phyloP scores from a whole-genome alignment of 2,329 filamentous ascomycete genomes.

The Tolypocladium nubicola region DNA sequence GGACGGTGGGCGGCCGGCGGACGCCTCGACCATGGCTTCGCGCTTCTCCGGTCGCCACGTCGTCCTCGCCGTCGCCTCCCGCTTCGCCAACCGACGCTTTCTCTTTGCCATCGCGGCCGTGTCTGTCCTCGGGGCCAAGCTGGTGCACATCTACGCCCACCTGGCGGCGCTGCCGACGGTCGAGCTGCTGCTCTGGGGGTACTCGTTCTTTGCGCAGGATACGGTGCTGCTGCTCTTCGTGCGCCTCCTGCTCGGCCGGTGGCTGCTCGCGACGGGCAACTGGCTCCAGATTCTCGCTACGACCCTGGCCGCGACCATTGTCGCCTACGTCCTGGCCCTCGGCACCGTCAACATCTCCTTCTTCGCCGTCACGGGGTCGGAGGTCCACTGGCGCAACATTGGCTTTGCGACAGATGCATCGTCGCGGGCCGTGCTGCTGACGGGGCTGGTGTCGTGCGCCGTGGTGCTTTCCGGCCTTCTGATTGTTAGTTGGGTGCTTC shows the following conservation, averaged over 20 bases:
- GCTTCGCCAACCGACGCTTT: constrained; percentile 15
- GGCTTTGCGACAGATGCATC: constrained; percentile 18
- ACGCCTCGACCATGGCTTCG: neutral
- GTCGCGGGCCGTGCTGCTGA: constrained; percentile 17
- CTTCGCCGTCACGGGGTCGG: constrained; percentile 17
- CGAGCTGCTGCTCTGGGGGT: constrained; percentile 16
- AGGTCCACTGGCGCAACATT: constrained; percentile 24
- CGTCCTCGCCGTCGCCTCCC: neutral
- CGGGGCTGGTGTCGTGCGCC: constrained; percentile 16
- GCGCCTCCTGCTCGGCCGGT: constrained; percentile 15
- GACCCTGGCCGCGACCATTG: constrained; percentile 8
- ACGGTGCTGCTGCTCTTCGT: constrained; percentile 15
- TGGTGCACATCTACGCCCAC: constrained; percentile 17
- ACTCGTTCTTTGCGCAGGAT: constrained; percentile 20
- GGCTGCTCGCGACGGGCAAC: neutral
- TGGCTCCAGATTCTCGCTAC: constrained; percentile 6
- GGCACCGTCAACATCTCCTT: constrained; percentile 15
- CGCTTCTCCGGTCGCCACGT: constrained; percentile 1
- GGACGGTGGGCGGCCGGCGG: neutral
- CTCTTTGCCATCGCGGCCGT: constrained; percentile 15
- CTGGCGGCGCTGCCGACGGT: constrained; percentile 12
- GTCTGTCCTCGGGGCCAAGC: constrained; percentile 15
- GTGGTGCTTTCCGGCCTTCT: constrained; percentile 9
- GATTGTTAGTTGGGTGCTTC: constrained; percentile 12
- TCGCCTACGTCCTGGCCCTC: constrained; percentile 12